These are phyloP conservation scores for Plasmopara viticola DNA, from an alignment of 352 stramenopile species.

Conservation along the genomic window DNA sequence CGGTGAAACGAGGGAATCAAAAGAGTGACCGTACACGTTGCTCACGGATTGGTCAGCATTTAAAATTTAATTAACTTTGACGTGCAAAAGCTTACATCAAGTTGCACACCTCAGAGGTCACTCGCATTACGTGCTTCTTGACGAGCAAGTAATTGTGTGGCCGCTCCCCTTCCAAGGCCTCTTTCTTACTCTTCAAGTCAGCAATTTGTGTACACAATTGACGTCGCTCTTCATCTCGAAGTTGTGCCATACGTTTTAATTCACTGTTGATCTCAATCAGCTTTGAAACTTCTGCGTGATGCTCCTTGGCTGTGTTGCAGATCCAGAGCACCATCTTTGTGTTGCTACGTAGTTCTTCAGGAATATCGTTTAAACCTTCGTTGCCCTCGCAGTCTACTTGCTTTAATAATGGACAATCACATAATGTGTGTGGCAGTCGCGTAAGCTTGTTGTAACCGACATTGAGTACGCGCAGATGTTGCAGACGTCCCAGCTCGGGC, in stretches of 20 bases:
- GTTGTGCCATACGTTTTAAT: constrained; percentile 61
- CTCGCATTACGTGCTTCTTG: constrained; percentile 51
- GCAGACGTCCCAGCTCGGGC: constrained; percentile 45
- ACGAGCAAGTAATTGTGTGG: constrained; percentile 65
- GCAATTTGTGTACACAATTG: constrained; percentile 60
- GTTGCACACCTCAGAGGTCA: constrained; percentile 51
- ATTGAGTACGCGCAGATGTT: constrained; percentile 52
- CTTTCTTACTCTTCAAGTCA: constrained; percentile 55
- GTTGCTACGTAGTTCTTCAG: constrained; percentile 58
- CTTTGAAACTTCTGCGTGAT: constrained; percentile 52
- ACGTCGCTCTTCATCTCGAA: constrained; percentile 68
- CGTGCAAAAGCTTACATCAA: constrained; percentile 52
- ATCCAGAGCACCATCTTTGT: constrained; percentile 77
- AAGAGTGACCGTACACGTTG: constrained; percentile 6
- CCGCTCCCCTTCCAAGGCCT: constrained; percentile 45
- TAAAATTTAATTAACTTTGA: constrained; percentile 13
- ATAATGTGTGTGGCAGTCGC: constrained; percentile 57
- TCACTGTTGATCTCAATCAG: constrained; percentile 73
- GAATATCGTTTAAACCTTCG: constrained; percentile 47
- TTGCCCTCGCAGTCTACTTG: constrained; percentile 58
- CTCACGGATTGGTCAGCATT: too few species aligned
- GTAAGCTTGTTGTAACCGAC: constrained; percentile 72
- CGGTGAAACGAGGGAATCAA: background rate
- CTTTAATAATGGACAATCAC: constrained; percentile 52
- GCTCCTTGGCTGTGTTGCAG: constrained; percentile 66